Evolutionary conservation across 495 filamentous ascomycete species (phyloP), one percentile per base, ranked within the genome.

Genomic region (Venustampulla echinocandica): DNA sequence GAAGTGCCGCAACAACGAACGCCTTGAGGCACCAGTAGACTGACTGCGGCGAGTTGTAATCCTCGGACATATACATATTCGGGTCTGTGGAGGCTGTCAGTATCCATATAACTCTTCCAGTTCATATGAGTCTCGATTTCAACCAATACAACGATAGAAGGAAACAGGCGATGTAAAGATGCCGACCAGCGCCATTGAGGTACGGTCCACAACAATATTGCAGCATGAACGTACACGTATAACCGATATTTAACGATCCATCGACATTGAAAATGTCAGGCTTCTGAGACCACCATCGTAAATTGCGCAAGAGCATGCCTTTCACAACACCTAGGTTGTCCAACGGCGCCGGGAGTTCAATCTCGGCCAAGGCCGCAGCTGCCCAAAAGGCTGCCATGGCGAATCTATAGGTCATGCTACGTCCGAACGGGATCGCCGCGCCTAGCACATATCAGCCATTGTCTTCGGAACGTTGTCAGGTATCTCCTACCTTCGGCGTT

Each of bases 331-430:
- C 83, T 81, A 81, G 85, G 21, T 76, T 80, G 13, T 30, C 13
- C 38, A 87, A 64, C 0, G 81, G 80, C 0, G 69, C 66, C 2
- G 84, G 81, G 7, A 84, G 70, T 28, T 81, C 75, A 34, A 85
- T 76, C 37, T 78, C 77, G 2, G 82, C 83, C 49, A 84, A 83
- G 3, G 76, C 83, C 17, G 87, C 56, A 3, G 82, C 79, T 15
- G 80, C 80, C 82, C 82, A 89, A 67, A 87, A 87, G 4, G 75
- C 82, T 4, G 77, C 80, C 77, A 85, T 85, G 24, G 82, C 82
- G 57, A 86, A 87, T 24, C 83, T 73, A 61, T 89, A 89, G 18
- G 81, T 84, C 38, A 87, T 72, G 19, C 75, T 81, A 15, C 84
- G 71, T 19, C 84, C 84, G 50, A 86, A 89, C n/a, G 84, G 82